Evolutionary conservation across 768 basidiomycete species (phyloP).

Genomic region (Tulasnella sp.): DNA sequence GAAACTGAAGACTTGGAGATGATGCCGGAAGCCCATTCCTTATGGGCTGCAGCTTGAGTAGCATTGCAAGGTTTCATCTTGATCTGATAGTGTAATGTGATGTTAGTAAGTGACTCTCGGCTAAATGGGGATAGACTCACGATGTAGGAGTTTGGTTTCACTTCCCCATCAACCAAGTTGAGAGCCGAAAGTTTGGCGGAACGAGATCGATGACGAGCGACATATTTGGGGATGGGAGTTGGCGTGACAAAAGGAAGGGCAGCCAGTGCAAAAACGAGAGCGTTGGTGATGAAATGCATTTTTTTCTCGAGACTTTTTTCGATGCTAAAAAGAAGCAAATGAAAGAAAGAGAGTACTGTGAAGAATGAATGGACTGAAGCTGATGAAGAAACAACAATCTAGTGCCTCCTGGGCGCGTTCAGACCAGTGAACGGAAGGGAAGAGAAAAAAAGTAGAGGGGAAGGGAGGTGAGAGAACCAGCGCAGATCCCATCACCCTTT

Average conservation of each 20-base stretch:
- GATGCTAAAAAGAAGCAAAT: not conserved
- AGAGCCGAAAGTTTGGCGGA: not conserved
- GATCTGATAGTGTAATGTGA: not conserved
- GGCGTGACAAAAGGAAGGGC: not conserved
- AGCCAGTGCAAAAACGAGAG: not conserved
- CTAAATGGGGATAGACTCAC: not conserved
- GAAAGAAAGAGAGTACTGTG: not conserved
- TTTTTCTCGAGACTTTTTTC: not conserved
- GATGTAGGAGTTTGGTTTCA: constrained; percentile 9
- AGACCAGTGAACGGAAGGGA: not conserved
- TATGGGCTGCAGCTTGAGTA: not conserved
- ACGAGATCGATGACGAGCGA: constrained; percentile 4
- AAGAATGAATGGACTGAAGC: not conserved
- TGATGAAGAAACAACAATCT: not conserved
- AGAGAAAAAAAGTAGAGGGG: not conserved
- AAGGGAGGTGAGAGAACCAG: not conserved
- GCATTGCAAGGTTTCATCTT: not conserved
- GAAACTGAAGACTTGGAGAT: not conserved
- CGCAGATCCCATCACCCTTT: too few relatives aligned
- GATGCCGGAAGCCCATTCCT: constrained; percentile 1
- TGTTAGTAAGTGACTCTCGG: not conserved
- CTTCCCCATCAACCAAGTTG: not conserved
- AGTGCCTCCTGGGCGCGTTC: not conserved
- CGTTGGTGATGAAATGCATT: not conserved
- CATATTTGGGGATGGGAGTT: constrained; percentile 1